Conservation (phyloP, 164 flowering plant species). For the Aristolochia contorta region DNA sequence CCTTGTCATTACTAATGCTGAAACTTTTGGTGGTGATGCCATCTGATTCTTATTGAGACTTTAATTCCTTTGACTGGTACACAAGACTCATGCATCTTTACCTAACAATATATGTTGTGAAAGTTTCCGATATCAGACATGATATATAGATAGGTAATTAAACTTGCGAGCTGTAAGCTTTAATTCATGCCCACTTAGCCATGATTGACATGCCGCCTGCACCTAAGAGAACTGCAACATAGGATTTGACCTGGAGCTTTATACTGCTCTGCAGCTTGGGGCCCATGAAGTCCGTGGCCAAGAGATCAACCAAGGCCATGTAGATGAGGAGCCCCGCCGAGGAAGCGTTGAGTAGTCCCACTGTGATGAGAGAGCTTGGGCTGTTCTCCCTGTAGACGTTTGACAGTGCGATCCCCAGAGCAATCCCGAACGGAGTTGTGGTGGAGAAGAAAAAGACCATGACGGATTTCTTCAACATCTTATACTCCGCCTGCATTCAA, state of each 20-base stretch:
- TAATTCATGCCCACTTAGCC: slow-evolving; percentile 44
- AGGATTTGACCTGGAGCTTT: slow-evolving; percentile 35
- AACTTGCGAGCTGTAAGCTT: too few species aligned
- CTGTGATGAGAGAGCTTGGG: slow-evolving; percentile 35
- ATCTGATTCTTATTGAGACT: too few species aligned
- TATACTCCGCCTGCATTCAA: slow-evolving; percentile 32
- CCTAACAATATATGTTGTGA: too few species aligned
- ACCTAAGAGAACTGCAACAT: slow-evolving; percentile 37
- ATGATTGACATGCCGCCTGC: slow-evolving; percentile 48
- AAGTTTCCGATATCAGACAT: too few species aligned
- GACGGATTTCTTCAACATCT: slow-evolving; percentile 17
- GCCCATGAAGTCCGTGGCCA: slow-evolving; percentile 46
- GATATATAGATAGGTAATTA: too few species aligned
- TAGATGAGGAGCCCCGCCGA: slow-evolving; percentile 46
- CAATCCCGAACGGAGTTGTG: slow-evolving; percentile 47
- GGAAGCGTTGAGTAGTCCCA: slow-evolving; percentile 35
- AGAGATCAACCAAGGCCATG: slow-evolving; percentile 55
- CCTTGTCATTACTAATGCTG: too few species aligned
- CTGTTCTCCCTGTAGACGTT: slow-evolving; percentile 32
- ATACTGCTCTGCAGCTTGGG: slow-evolving; percentile 30
- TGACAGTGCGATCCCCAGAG: slow-evolving; percentile 34
- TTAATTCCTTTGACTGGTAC: too few species aligned
- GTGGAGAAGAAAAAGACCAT: slow-evolving; percentile 53
- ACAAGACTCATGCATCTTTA: too few species aligned
- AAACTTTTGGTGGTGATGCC: too few species aligned